Conservation (phyloP, 768 basidiomycete genomes). For the Trametes sanguinea region DNA sequence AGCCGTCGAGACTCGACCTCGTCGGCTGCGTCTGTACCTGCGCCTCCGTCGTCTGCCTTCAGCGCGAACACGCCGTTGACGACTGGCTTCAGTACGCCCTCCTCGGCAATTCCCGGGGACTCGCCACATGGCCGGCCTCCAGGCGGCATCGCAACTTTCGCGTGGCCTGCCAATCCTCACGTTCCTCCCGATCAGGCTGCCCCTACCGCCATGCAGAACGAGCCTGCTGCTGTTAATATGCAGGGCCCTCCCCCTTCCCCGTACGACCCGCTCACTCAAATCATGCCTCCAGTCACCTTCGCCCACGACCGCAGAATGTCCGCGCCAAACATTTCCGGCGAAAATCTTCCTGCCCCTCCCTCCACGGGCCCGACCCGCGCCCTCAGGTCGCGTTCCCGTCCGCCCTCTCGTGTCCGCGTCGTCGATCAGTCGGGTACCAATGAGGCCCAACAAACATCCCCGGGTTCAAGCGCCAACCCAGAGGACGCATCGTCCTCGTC, state of each 20-base stretch:
- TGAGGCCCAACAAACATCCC: constrained; percentile 23
- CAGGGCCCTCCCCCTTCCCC: constrained; percentile 24
- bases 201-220: constrained; percentile 39
- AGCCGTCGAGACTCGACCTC: constrained; percentile 76
- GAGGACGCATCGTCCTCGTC: constrained; percentile 22
- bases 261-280: constrained; percentile 30
- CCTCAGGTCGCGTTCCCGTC: constrained; percentile 68
- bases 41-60: constrained; percentile 48
- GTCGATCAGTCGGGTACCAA: constrained; percentile 43
- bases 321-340: constrained; percentile 47
- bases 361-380: constrained; percentile 50
- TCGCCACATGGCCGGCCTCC: constrained; percentile 65
- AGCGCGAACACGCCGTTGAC: constrained; percentile 52
- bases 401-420: constrained; percentile 60
- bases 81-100: constrained; percentile 31
- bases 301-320: constrained; percentile 76
- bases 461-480: constrained; percentile 16
- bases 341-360: constrained; percentile 50
- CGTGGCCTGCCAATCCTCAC: constrained; percentile 60
- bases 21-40: not conserved
- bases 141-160: constrained; percentile 66
- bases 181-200: constrained; percentile 38
- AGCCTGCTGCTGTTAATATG: constrained; percentile 27
- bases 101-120: constrained; percentile 61
- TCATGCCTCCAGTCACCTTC: constrained; percentile 62